Conservation (phyloP, 2,329 filamentous ascomycete genomes). For the Sclerotiophoma versabilis region DNA sequence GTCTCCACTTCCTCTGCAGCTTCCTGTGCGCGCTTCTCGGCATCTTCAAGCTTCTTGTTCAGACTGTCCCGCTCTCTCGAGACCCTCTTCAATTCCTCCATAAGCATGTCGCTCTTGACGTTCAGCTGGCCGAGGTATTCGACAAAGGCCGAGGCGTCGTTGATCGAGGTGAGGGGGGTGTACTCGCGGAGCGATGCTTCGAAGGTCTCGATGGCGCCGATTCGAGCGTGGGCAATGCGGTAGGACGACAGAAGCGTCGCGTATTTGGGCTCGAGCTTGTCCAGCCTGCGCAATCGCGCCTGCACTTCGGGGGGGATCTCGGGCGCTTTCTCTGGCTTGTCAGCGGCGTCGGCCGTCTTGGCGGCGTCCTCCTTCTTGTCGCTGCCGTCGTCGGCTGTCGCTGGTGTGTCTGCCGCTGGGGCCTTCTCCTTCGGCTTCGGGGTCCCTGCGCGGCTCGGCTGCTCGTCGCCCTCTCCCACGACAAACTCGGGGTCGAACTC, state of each 20-base stretch:
- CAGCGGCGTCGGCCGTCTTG: constrained; percentile 36
- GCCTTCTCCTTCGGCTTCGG: constrained; percentile 59
- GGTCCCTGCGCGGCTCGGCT: constrained; percentile 67
- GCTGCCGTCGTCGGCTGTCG: constrained; percentile 30
- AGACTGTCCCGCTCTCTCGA: constrained; percentile 80
- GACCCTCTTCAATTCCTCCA: constrained; percentile 90
- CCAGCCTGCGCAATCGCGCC: constrained; percentile 80
- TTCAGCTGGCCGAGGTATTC: constrained; percentile 91
- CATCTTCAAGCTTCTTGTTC: constrained; percentile 77
- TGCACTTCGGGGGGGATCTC: constrained; percentile 78
- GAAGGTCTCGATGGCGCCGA: constrained; percentile 89
- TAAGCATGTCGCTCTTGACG: constrained; percentile 87
- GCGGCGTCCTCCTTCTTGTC: constrained; percentile 46
- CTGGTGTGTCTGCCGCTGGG: constrained; percentile 28
- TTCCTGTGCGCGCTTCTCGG: constrained; percentile 68
- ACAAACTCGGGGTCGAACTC: constrained; percentile 88
- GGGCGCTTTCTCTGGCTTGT: constrained; percentile 40
- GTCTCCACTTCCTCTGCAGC: constrained; percentile 70
- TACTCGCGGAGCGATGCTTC: constrained; percentile 90
- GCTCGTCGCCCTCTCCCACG: constrained; percentile 80
- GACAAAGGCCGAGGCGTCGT: constrained; percentile 80
- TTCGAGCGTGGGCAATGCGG: constrained; percentile 85
- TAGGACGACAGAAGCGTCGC: constrained; percentile 69
- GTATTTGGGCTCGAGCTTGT: constrained; percentile 88
- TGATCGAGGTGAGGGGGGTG: constrained; percentile 87